These are phyloP conservation scores for Polygonum aviculare DNA, from an alignment of 148 eudicot species.

Conservation along the genomic window DNA sequence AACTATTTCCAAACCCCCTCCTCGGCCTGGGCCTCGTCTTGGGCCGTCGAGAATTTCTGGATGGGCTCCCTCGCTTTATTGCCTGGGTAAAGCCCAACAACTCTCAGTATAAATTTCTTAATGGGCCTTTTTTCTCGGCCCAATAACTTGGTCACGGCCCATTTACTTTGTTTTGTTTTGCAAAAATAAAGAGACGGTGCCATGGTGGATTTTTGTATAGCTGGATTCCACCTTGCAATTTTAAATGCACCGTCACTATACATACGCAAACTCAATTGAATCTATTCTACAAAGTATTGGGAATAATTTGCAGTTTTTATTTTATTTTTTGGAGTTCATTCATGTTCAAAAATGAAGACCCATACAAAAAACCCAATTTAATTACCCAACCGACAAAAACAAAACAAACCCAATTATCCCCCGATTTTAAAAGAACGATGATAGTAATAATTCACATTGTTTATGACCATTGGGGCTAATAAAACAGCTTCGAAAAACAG, in stretches of 20 bases:
- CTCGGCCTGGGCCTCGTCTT: not conserved
- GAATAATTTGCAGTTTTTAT: no score
- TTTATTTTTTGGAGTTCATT: no score
- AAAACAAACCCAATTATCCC: no score
- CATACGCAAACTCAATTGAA: not conserved
- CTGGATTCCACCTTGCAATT: not conserved
- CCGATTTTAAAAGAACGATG: no score
- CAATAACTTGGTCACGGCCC: not conserved
- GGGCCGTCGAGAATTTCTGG: conserved; percentile 8
- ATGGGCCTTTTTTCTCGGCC: not conserved
- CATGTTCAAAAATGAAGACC: no score
- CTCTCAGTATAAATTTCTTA: not conserved
- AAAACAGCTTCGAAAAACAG: not conserved
- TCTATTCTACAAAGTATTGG: no score
- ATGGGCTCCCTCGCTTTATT: conserved; percentile 6
- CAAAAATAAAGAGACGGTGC: not conserved
- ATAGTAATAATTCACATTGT: no score
- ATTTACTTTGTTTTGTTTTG: not conserved
- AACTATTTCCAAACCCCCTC: conserved; percentile 15
- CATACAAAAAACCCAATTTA: no score
- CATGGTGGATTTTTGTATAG: not conserved
- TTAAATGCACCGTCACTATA: not conserved
- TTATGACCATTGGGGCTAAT: not conserved
- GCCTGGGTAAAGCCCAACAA: conserved; percentile 7
- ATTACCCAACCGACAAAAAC: no score